Percentiles rank a stretch among this genome's conserved stretches.
phyloP scores from a whole-genome alignment of 371 early-diverging fungal genomes.

The Circinella umbellata region DNA sequence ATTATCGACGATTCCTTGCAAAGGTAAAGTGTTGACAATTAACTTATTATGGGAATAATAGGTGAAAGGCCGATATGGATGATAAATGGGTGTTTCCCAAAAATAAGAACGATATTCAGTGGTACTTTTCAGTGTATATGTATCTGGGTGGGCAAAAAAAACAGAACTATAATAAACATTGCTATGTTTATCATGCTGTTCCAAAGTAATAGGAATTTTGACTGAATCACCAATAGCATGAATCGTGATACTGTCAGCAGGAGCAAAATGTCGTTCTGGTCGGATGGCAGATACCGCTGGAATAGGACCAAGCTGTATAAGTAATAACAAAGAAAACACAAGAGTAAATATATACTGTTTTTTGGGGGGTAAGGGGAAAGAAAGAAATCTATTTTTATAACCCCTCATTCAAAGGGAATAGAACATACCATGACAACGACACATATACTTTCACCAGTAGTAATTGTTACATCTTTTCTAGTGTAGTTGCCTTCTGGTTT shows the following conservation, averaged over 20 bases:
- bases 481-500: constrained; percentile 39
- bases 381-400: background rate
- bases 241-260: constrained; percentile 38
- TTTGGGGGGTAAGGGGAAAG: background rate
- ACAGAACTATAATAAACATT: constrained; percentile 39
- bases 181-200: constrained; percentile 29
- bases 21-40: constrained; percentile 11
- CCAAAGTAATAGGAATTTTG: constrained; percentile 27
- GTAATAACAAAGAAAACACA: constrained; percentile 2
- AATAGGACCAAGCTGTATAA: constrained; percentile 40
- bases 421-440: constrained; percentile 42
- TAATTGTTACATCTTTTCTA: constrained; percentile 29
- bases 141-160: constrained; percentile 24
- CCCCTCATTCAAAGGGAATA: background rate
- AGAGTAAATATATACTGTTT: background rate
- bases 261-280: constrained; percentile 30
- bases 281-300: constrained; percentile 38
- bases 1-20: background rate
- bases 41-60: constrained; percentile 33
- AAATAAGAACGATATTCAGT: constrained; percentile 49
- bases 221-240: constrained; percentile 28
- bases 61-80: constrained; percentile 32
- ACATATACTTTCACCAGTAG: constrained; percentile 36
- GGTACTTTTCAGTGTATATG: constrained; percentile 27
- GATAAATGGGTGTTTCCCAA: constrained; percentile 41